Conservation (phyloP, 352 stramenopile genomes). For the Lagenidium sp. region DNA sequence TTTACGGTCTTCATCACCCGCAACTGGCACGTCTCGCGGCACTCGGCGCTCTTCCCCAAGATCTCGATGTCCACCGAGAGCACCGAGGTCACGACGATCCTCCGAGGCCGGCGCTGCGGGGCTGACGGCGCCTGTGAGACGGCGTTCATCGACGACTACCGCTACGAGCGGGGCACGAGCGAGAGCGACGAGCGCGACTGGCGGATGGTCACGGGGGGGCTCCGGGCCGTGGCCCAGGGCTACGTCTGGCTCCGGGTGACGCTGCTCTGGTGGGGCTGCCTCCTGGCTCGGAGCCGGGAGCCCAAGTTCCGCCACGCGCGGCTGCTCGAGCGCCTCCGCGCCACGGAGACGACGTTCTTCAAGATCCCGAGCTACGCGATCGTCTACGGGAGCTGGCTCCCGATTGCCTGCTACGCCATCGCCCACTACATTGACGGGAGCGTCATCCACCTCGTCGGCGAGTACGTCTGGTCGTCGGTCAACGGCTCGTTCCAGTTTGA, state of each 20-base stretch:
- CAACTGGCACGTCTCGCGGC: neutral
- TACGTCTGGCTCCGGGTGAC: slow-evolving; percentile 12
- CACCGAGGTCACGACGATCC: slow-evolving; percentile 7
- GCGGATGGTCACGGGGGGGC: neutral
- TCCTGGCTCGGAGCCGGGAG: slow-evolving; percentile 1
- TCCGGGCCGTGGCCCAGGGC: slow-evolving; percentile 3
- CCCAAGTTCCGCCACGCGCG: neutral
- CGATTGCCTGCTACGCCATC: slow-evolving; percentile 16
- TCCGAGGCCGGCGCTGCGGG: slow-evolving; percentile 4
- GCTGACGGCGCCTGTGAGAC: slow-evolving; percentile 3
- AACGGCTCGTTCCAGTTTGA: slow-evolving; percentile 15
- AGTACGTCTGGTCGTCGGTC: slow-evolving; percentile 14
- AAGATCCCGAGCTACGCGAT: slow-evolving; percentile 12
- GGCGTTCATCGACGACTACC: slow-evolving; percentile 15
- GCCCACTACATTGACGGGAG: slow-evolving; percentile 18
- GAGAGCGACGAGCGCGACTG: slow-evolving; percentile 1
- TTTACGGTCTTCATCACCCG: neutral
- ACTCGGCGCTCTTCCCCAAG: too few relatives aligned
- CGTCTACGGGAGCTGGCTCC: slow-evolving; percentile 19
- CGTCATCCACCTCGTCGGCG: slow-evolving; percentile 12
- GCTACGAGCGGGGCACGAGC: slow-evolving; percentile 11
- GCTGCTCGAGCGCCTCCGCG: too few relatives aligned
- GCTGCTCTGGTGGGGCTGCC: slow-evolving; percentile 6
- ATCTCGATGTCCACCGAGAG: neutral
- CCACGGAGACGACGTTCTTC: slow-evolving; percentile 1